Percentiles rank a stretch among this genome's conserved stretches.
phyloP scores from a whole-genome alignment of 148 eudicot species.

The Persicaria tinctoria region DNA sequence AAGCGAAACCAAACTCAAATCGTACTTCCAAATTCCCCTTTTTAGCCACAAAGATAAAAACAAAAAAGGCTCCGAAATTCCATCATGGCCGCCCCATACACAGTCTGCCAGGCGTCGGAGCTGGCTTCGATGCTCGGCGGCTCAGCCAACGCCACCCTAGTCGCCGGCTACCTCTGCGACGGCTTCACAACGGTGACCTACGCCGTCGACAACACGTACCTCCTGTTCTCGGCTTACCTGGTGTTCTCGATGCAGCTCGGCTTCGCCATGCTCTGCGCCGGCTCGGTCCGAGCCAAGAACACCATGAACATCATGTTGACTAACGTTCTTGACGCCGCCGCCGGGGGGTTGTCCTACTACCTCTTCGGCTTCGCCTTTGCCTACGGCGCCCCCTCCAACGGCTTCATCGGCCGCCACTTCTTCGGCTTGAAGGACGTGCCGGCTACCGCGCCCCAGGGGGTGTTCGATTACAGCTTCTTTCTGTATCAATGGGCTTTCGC shows the following conservation, averaged over 20 bases:
- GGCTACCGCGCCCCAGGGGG: not conserved
- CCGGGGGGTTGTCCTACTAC: no score
- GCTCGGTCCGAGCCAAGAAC: conserved; percentile 51
- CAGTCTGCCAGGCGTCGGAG: not conserved
- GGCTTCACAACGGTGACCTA: conserved; percentile 9
- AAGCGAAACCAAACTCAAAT: no score
- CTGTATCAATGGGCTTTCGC: conserved; percentile 34
- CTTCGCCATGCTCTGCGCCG: conserved; percentile 53
- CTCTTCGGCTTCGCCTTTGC: conserved; percentile 21
- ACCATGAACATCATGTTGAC: conserved; percentile 9
- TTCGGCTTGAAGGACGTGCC: conserved; percentile 21
- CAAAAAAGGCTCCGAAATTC: no score
- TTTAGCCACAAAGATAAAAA: no score
- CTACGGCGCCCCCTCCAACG: conserved; percentile 22
- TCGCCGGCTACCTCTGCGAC: conserved; percentile 10
- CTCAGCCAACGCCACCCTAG: conserved; percentile 7
- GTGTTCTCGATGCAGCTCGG: conserved; percentile 52
- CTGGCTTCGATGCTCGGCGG: not conserved
- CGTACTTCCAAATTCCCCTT: no score
- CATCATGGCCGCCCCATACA: not conserved
- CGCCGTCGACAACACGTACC: conserved; percentile 45
- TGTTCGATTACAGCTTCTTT: conserved; percentile 22
- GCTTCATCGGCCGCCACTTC: conserved; percentile 27
- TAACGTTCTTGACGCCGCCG: no score
- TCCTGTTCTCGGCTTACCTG: conserved; percentile 40